Evolutionary conservation across 208 protist species (phyloP).

Genomic region (Sergeia podlipaevii): DNA sequence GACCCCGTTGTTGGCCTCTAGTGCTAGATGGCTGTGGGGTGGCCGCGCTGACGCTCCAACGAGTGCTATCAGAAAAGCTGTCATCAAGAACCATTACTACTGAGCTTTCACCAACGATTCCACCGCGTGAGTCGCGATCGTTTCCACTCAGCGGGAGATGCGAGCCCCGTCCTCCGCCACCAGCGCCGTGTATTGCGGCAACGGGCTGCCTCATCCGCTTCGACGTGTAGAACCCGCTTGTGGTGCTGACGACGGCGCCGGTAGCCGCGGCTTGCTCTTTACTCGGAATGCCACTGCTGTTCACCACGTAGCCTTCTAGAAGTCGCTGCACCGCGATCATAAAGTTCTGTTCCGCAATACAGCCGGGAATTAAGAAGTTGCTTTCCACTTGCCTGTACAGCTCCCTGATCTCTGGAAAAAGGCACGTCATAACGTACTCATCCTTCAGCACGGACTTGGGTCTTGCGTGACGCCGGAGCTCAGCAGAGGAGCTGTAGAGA

Average conservation of each 20-base stretch:
- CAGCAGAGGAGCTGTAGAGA: background rate
- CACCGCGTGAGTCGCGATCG: too few species aligned
- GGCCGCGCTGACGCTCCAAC: too few species aligned
- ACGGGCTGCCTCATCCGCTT: conserved; percentile 11
- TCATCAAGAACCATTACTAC: too few species aligned
- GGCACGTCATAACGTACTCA: conserved; percentile 31
- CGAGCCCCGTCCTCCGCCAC: too few species aligned
- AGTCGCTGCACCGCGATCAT: conserved; percentile 16
- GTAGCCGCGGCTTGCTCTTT: too few species aligned
- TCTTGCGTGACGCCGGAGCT: conserved; percentile 27
- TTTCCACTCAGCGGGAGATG: too few species aligned
- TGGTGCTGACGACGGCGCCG: too few species aligned
- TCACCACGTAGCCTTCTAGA: conserved; percentile 10
- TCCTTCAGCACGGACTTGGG: conserved; percentile 46
- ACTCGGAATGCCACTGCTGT: background rate
- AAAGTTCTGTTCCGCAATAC: conserved; percentile 35
- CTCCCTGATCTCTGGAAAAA: conserved; percentile 40
- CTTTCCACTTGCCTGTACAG: conserved; percentile 38
- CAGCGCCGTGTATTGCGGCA: too few species aligned
- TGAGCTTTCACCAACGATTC: too few species aligned
- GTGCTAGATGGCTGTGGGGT: too few species aligned
- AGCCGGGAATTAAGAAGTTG: conserved; percentile 32
- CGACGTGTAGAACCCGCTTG: conserved; percentile 19
- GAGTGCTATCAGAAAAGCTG: too few species aligned
- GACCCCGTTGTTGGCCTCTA: too few species aligned